phyloP scores from a whole-genome alignment of 225 moss, liverwort and hornwort species.

The Polytrichum formosum region DNA sequence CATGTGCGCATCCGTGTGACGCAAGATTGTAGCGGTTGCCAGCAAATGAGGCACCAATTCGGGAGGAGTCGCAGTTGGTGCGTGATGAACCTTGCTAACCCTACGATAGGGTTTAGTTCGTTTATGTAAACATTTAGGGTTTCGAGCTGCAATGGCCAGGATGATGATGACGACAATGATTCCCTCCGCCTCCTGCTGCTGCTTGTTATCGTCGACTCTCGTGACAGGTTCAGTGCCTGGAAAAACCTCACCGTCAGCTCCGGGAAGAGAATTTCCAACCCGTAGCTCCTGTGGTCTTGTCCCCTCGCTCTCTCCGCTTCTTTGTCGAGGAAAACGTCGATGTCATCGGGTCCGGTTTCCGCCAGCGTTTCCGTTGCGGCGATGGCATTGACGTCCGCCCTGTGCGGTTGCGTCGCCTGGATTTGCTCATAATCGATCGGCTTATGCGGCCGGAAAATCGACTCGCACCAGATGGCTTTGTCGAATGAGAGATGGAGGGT shows the following conservation, averaged over 20 bases:
- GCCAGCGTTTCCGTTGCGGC: neutral
- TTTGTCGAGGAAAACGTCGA: slow-evolving; percentile 28
- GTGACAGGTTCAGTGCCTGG: slow-evolving; percentile 6
- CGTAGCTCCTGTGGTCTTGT: slow-evolving; percentile 33
- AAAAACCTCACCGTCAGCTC: slow-evolving; percentile 51
- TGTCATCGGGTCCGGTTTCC: slow-evolving; percentile 14
- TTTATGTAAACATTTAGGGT: slow-evolving; percentile 19
- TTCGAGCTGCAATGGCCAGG: slow-evolving; percentile 1
- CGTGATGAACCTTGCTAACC: slow-evolving; percentile 56
- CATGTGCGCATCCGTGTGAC: slow-evolving; percentile 70
- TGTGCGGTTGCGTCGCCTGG: slow-evolving; percentile 15
- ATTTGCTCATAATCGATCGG: slow-evolving; percentile 25
- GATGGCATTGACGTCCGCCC: neutral
- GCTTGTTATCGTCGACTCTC: neutral
- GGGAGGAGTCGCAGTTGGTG: slow-evolving; percentile 48
- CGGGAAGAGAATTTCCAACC: slow-evolving; percentile 51
- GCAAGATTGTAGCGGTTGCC: slow-evolving; percentile 47
- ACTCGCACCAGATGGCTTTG: slow-evolving; percentile 41
- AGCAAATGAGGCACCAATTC: slow-evolving; percentile 68
- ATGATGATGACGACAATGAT: neutral
- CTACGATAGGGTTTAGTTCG: slow-evolving; percentile 46
- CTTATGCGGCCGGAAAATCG: slow-evolving; percentile 10
- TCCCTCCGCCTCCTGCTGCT: slow-evolving; percentile 1
- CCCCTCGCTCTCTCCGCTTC: slow-evolving; percentile 17
- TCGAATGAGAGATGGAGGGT: slow-evolving; percentile 47